Base-by-base conservation (phyloP, 257 asterid genomes). In the Cynanchum wilfordii region DNA sequence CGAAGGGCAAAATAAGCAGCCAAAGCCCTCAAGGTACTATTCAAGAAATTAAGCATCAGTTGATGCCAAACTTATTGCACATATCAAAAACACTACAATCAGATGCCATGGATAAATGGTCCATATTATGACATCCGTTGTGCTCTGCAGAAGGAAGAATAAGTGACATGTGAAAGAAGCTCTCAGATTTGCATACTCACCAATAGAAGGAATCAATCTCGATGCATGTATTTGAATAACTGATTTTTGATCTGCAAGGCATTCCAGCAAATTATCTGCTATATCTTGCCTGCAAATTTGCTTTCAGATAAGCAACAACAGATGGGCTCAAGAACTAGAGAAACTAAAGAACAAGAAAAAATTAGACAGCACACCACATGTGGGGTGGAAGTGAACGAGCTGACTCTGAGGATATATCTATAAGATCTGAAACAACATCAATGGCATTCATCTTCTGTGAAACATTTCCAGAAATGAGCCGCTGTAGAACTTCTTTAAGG, bases 361-460 rank as follows among this genome's bases (percentile, higher is more conserved):
- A 59, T 57, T 33, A 25, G 24, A 49, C 10, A 50, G n/a, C 72
- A 15, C 80, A 93, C 96, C 96, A 84, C 66, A 81, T 85, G 20
- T 74, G 75, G 70, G 76, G 85, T 63, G 91, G 62, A 78, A 85
- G 87, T 79, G 88, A 64, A 57, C 71, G 75, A 69, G 36, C 85
- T 49, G 93, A 75, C 58, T 82, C 89, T 52, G 79, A 77, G 72
- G 92, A 87, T 76, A 83, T 73, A 75, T 82, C 84, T 71, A 90
- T 75, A 70, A 93, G 80, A 74, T 88, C 87, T 52, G 90, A 83
- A 77, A 93, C 79, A 70, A 90, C 74, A 82, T 89, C 97, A 80
- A 87, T 70, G 72, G 88, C 96, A 89, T 93, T 93, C 83, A 77
- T 89, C 84, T 88, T 88, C 80, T 79, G 96, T 57, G 90, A 81